These are phyloP conservation scores for Saccharomycopsis amapae DNA, from an alignment of 805 yeast species.

Conservation along the genomic window DNA sequence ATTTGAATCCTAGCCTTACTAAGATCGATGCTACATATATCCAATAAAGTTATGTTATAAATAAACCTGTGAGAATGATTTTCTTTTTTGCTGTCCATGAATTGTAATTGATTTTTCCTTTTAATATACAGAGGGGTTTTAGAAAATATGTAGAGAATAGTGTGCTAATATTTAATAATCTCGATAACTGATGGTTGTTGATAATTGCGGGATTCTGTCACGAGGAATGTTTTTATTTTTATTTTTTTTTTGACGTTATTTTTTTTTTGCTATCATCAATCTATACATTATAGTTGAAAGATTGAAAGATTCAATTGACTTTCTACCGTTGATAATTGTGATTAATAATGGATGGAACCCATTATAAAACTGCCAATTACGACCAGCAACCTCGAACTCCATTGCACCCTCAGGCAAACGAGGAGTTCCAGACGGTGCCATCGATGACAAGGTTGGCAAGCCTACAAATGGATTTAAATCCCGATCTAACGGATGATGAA, in stretches of 20 bases:
- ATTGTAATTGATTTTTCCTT: neutral
- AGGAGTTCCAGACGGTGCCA: conserved; percentile 12
- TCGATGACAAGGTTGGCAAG: conserved; percentile 2
- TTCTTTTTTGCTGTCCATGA: too few species aligned
- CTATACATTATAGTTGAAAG: too few species aligned
- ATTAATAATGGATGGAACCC: neutral
- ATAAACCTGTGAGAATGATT: too few species aligned
- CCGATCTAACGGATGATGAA: conserved; percentile 19
- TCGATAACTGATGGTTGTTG: too few species aligned
- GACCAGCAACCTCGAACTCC: conserved; percentile 17
- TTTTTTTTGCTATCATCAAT: too few species aligned
- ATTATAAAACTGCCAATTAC: conserved; percentile 13
- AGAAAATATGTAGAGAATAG: too few species aligned
- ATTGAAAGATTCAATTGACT: too few species aligned
- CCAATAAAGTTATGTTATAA: conserved; percentile 1
- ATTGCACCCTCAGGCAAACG: conserved; percentile 16
- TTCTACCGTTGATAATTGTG: neutral
- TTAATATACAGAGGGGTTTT: too few species aligned
- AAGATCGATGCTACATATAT: conserved; percentile 91
- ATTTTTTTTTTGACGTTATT: too few species aligned
- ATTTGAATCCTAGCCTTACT: conserved; percentile 59
- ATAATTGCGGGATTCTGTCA: too few species aligned
- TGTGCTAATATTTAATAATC: too few species aligned
- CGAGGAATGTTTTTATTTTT: too few species aligned
- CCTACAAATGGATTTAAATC: conserved; percentile 19